Percentiles rank a stretch among this genome's conserved stretches.
phyloP scores from a whole-genome alignment of 129 eudicot species.

The Mikania micrantha region DNA sequence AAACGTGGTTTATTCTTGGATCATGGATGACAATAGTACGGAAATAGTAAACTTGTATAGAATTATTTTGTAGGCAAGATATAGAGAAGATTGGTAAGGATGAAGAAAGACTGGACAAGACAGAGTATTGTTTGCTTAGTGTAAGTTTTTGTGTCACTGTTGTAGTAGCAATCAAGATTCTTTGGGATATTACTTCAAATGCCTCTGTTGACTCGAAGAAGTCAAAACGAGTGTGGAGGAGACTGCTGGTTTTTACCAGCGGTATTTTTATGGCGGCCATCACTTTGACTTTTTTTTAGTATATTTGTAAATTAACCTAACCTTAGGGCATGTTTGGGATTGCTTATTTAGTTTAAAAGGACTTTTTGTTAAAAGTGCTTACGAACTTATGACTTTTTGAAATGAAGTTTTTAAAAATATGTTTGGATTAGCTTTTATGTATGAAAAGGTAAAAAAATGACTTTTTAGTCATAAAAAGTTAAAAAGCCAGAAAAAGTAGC shows the following conservation, averaged over 20 bases:
- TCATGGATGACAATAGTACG: too few relatives aligned
- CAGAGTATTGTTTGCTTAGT: conserved; percentile 39
- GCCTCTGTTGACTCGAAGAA: not conserved
- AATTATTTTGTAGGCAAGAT: conserved; percentile 46
- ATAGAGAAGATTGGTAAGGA: conserved; percentile 53
- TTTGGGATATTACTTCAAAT: conserved; percentile 1
- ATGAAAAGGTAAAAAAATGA: too few relatives aligned
- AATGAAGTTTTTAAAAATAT: too few relatives aligned
- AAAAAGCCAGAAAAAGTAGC: too few relatives aligned
- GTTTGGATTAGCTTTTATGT: too few relatives aligned
- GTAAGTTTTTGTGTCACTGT: conserved; percentile 20
- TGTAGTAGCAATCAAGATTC: conserved; percentile 18
- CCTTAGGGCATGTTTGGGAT: too few relatives aligned
- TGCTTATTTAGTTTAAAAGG: too few relatives aligned
- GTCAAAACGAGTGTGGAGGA: conserved; percentile 11
- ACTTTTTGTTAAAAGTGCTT: too few relatives aligned
- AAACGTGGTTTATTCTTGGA: not conserved
- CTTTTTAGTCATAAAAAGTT: too few relatives aligned
- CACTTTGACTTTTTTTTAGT: not conserved
- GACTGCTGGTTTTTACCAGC: conserved; percentile 8
- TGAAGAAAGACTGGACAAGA: conserved; percentile 56
- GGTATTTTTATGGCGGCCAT: not conserved
- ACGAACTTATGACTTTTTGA: too few relatives aligned
- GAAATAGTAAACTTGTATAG: not conserved
- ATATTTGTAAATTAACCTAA: conserved; percentile 13